Base-by-base conservation (phyloP, 805 yeast species). In the Kodamaea restingae region DNA sequence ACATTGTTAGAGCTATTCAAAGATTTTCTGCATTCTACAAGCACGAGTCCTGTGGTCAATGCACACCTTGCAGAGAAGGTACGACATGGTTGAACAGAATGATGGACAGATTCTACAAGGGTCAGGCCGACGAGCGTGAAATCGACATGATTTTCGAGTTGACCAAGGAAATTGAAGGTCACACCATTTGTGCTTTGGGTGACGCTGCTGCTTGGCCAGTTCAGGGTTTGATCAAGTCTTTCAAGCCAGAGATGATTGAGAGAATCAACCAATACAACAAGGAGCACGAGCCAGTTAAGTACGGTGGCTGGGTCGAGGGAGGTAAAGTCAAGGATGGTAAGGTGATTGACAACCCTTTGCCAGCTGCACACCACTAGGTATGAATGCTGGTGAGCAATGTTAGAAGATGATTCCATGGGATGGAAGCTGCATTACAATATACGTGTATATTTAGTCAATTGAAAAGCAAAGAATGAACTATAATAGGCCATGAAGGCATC, bases 191-290 rank as follows among this genome's bases (percentile, higher is more conserved):
- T 70, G 95, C 95, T 22, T 73, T 86, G 56, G 95, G 95, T 43
- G 95, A 86, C 58, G 95, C 95, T 24, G 88, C 95, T 42, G 88
- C 93, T 21, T 86, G 95, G 95, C 95, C 95, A 32, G 76, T 87
- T 46, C 95, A 87, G 67, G 95, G 95, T 42, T 75, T 86, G 49
- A 84, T 87, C 52, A 81, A 83, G 62, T 81, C 84, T 48, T 86
- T 87, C 76, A 77, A 87, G 61, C 95, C 95, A 11, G 78, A 79
- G 48, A 79, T 86, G 75, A 80, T 80, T 53, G 86, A 81, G 45
- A 78, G 90, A 67, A 81, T 87, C 56, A 70, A 76, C 47, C 64
- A 82, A 54, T 87, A 71, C 70, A 70, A 76, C 48, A 58, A 68
- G 44, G 62, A 70, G 36, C 74, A 76, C 45, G 60, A 70, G 45